phyloP scores from a whole-genome alignment of 345 rosid genomes.

The Heritiera littoralis region DNA sequence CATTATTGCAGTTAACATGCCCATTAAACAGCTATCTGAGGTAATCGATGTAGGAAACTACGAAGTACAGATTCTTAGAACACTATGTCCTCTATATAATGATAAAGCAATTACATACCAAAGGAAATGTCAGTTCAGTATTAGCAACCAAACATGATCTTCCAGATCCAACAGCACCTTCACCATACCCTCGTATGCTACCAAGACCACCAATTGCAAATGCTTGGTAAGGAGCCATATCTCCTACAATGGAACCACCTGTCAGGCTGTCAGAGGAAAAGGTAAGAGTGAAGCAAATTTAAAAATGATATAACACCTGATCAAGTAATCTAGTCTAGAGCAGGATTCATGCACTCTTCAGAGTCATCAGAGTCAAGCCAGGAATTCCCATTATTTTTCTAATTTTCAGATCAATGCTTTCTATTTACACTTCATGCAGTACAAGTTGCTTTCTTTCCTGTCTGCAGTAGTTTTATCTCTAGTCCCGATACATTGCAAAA shows the following conservation, averaged over 20 bases:
- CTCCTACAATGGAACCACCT: conserved; percentile 98
- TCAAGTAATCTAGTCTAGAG: not conserved
- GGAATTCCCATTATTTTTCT: not conserved
- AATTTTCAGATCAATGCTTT: not conserved
- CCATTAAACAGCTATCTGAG: conserved; percentile 5
- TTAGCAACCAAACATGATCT: conserved; percentile 89
- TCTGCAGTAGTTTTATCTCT: not conserved
- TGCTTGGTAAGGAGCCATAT: conserved; percentile 99
- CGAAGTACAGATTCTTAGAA: not conserved
- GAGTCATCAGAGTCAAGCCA: not conserved
- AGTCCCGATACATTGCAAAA: not conserved
- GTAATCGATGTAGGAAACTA: not conserved
- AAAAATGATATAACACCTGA: conserved; percentile 13
- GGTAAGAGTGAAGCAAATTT: conserved; percentile 30
- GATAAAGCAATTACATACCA: conserved; percentile 48
- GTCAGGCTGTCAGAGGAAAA: conserved; percentile 62
- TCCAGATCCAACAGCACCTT: conserved; percentile 94
- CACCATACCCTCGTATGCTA: conserved; percentile 92
- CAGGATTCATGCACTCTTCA: not conserved
- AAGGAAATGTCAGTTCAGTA: conserved; percentile 71
- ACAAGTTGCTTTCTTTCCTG: not conserved
- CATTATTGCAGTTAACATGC: not conserved
- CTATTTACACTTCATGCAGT: not conserved
- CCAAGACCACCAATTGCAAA: conserved; percentile 91
- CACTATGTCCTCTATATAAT: not conserved